These are phyloP conservation scores for Globisporangium orthogonon DNA, from an alignment of 352 stramenopile species.

Conservation along the genomic window DNA sequence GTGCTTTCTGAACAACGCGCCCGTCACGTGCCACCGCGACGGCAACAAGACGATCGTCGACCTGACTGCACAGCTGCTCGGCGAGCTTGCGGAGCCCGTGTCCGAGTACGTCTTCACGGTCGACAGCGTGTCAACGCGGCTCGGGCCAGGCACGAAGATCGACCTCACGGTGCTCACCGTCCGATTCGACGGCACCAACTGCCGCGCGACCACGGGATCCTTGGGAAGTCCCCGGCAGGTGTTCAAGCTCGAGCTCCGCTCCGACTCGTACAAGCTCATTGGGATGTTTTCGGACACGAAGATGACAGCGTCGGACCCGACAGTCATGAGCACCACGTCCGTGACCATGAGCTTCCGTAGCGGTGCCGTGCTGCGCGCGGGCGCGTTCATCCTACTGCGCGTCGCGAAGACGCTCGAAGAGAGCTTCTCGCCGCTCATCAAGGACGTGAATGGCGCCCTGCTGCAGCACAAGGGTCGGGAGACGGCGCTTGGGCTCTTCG, in stretches of 20 bases:
- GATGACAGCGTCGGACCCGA: conserved; percentile 37
- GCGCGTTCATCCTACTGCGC: conserved; percentile 60
- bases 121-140: conserved; percentile 54
- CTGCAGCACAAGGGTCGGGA: conserved; percentile 28
- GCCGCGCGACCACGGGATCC: conserved; percentile 21
- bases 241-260: conserved; percentile 50
- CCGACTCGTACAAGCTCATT: conserved; percentile 45
- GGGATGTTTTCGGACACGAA: conserved; percentile 43
- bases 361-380: conserved; percentile 48
- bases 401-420: conserved; percentile 50
- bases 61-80: conserved; percentile 30
- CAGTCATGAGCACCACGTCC: conserved; percentile 44
- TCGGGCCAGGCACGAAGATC: conserved; percentile 46
- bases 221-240: conserved; percentile 27
- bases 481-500: conserved; percentile 35
- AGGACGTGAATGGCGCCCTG: conserved; percentile 33
- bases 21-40: conserved; percentile 36
- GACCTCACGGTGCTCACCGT: conserved; percentile 47
- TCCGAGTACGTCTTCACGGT: conserved; percentile 46
- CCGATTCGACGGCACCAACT: conserved; percentile 51
- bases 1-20: conserved; percentile 24
- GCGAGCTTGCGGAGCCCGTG: conserved; percentile 27
- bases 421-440: conserved; percentile 50
- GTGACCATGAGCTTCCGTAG: conserved; percentile 56
- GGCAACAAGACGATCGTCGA: conserved; percentile 52